Evolutionary conservation across 2,329 filamentous ascomycete genomes (phyloP).

Genomic region (Monilinia aucupariae): DNA sequence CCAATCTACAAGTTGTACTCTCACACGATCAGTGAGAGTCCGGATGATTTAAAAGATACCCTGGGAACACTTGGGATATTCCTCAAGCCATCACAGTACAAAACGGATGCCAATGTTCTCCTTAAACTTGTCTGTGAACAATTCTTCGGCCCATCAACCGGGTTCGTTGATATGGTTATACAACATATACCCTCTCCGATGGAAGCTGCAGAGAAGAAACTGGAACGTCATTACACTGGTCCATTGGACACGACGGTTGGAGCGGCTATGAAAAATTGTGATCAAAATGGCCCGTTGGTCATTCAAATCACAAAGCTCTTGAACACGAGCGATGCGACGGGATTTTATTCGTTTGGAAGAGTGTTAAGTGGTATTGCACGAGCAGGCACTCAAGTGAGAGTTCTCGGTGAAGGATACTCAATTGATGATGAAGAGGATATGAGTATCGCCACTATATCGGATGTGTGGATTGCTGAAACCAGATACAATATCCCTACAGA

Average conservation of each 20-base stretch:
- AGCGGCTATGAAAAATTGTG: slow-evolving; percentile 71
- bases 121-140: slow-evolving; percentile 87
- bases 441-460: slow-evolving; percentile 74
- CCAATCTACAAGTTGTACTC: slow-evolving; percentile 98
- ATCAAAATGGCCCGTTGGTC: slow-evolving; percentile 87
- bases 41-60: slow-evolving; percentile 75
- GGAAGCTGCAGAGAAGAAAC: slow-evolving; percentile 67
- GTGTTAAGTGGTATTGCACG: slow-evolving; percentile 88
- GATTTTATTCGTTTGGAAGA: slow-evolving; percentile 83
- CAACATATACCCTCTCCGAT: slow-evolving; percentile 83
- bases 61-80: slow-evolving; percentile 73
- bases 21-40: slow-evolving; percentile 86
- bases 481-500: slow-evolving; percentile 89
- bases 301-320: slow-evolving; percentile 91
- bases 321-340: slow-evolving; percentile 82
- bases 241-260: slow-evolving; percentile 78
- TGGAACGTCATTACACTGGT: slow-evolving; percentile 88
- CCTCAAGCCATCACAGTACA: slow-evolving; percentile 89
- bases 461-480: slow-evolving; percentile 87
- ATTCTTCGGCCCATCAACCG: slow-evolving; percentile 85
- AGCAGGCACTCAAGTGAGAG: slow-evolving; percentile 76
- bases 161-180: slow-evolving; percentile 94
- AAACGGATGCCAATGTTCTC: slow-evolving; percentile 80
- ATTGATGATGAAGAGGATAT: slow-evolving; percentile 98
- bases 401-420: slow-evolving; percentile 92